A percentile compares a stretch with the other conserved stretches of the same genome.
Conservation (phyloP, 202 grass and related monocot genomes). For the Miscanthus sacchariflorus region DNA sequence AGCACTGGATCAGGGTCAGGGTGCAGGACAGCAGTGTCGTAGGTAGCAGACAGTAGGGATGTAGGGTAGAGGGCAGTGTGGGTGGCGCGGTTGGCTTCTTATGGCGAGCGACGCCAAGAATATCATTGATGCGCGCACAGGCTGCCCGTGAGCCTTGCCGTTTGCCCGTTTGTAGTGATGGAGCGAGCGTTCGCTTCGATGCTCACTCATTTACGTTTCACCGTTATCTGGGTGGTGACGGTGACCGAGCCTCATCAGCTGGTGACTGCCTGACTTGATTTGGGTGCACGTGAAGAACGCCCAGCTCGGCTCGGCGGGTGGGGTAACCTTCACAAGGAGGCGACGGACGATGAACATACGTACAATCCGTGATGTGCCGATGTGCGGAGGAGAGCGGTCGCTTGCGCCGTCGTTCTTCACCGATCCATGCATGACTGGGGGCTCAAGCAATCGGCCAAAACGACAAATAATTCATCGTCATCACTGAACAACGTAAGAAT, state of each 20-base stretch:
- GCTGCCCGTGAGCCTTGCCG: constrained; percentile 43
- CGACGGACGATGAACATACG: not conserved
- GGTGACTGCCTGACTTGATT: not conserved
- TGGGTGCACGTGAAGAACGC: not conserved
- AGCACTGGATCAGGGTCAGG: constrained; percentile 1
- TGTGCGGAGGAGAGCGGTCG: not conserved
- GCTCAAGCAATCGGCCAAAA: not conserved
- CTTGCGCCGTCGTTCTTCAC: not conserved
- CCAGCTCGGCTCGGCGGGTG: not conserved
- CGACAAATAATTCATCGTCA: not conserved
- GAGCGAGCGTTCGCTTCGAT: not conserved
- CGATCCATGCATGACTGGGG: not conserved
- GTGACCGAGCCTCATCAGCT: too few species aligned
- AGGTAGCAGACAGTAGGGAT: not conserved
- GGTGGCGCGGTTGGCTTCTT: constrained; percentile 36
- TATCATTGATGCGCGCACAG: constrained; percentile 21
- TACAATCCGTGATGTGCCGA: not conserved
- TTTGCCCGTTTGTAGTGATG: constrained; percentile 20
- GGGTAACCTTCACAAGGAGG: not conserved
- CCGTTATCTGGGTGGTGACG: constrained; percentile 6
- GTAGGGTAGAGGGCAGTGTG: not conserved
- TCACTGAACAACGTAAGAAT: not conserved
- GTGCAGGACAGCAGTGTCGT: not conserved
- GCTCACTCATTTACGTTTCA: constrained; percentile 39
- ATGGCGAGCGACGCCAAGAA: constrained; percentile 29